These are phyloP conservation scores for Pseudofabraea citricarpa DNA, from an alignment of 2,329 filamentous ascomycete genomes.

Conservation along the genomic window DNA sequence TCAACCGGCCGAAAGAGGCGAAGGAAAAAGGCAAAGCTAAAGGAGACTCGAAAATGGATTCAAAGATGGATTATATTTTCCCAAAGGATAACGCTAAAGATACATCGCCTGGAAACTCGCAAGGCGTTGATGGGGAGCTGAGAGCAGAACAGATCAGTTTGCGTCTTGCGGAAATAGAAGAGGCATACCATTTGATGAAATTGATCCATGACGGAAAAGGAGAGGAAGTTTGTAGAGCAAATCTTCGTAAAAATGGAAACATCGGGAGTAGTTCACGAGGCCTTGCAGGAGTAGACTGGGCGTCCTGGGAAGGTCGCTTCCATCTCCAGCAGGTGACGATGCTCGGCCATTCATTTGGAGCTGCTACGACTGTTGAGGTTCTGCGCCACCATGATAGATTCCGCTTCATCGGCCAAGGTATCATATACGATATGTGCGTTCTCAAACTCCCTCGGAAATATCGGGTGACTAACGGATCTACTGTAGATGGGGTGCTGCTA, in stretches of 20 bases:
- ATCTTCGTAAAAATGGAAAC: constrained; percentile 52
- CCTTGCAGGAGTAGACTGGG: constrained; percentile 50
- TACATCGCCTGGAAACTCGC: constrained; percentile 48
- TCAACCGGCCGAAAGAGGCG: constrained; percentile 46
- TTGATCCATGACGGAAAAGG: constrained; percentile 51
- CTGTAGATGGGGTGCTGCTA: constrained; percentile 57
- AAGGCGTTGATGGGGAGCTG: constrained; percentile 55
- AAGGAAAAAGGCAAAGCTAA: constrained; percentile 24
- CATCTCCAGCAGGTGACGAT: constrained; percentile 52
- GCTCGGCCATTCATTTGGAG: constrained; percentile 64
- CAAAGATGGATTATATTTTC: constrained; percentile 58
- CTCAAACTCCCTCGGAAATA: no score
- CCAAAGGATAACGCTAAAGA: constrained; percentile 49
- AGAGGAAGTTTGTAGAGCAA: constrained; percentile 42
- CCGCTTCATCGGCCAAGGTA: constrained; percentile 54
- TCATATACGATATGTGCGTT: constrained; percentile 63
- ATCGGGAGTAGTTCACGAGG: constrained; percentile 55
- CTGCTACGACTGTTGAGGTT: constrained; percentile 57
- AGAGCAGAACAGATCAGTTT: constrained; percentile 58
- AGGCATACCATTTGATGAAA: constrained; percentile 50
- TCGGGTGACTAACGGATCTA: no score
- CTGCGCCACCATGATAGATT: constrained; percentile 50
- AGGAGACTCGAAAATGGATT: constrained; percentile 34
- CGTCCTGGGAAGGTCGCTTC: constrained; percentile 50
- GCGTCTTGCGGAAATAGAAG: constrained; percentile 59